Evolutionary conservation across 2,329 filamentous ascomycete species (phyloP).

Genomic region (Botrytis deweyae): DNA sequence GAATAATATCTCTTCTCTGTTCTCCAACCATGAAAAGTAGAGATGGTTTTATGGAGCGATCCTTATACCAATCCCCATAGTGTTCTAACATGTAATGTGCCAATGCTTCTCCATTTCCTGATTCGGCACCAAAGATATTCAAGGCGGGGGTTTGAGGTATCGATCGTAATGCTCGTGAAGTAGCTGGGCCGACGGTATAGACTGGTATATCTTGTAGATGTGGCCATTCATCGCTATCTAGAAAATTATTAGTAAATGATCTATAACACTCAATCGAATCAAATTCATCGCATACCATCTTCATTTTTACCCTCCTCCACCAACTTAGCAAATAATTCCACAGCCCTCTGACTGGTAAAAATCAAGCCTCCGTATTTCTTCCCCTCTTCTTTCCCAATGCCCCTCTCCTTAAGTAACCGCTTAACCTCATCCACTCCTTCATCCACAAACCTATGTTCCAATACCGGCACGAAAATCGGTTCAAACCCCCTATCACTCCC

Average conservation of each 20-base stretch:
- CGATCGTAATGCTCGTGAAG: conserved; percentile 68
- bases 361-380: conserved; percentile 70
- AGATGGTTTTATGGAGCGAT: conserved; percentile 50
- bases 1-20: conserved; percentile 85
- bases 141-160: conserved; percentile 51
- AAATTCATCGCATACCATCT: conserved; percentile 23
- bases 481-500: conserved; percentile 47
- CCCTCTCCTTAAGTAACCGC: conserved; percentile 47
- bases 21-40: conserved; percentile 89
- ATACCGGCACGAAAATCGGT: conserved; percentile 72
- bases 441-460: conserved; percentile 68
- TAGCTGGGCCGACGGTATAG: conserved; percentile 81
- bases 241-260: conserved; percentile 1
- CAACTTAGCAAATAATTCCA: conserved; percentile 70
- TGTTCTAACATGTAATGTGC: conserved; percentile 76
- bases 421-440: conserved; percentile 56
- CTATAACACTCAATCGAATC: conserved; percentile 11
- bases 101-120: conserved; percentile 80
- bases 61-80: conserved; percentile 58
- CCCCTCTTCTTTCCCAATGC: conserved; percentile 43
- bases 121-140: conserved; percentile 73
- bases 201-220: conserved; percentile 58
- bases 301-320: conserved; percentile 48
- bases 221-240: conserved; percentile 45
- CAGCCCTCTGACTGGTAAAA: conserved; percentile 80